Evolutionary conservation across 2,329 filamentous ascomycete genomes (phyloP), one percentile per base, ranked within the genome.

Genomic region (Penicillium hesseltinei): DNA sequence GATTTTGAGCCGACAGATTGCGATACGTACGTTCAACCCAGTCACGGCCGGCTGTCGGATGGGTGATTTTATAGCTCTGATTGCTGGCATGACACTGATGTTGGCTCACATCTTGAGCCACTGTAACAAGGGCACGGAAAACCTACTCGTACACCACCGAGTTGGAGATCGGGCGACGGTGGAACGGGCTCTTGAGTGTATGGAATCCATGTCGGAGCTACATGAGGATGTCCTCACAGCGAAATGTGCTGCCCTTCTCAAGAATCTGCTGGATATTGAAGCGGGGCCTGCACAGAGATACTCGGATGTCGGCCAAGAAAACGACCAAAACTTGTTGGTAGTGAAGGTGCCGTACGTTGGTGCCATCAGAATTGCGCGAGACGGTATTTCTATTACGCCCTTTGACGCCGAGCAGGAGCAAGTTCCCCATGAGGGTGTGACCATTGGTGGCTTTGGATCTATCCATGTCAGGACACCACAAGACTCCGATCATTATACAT

Each of bases 31-130:
- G 13, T 69, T 71, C 58, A 71, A 71, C 29, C 50, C 59, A 0
- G 64, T 69, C 9, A 64, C 69, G 5, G 68, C 62, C 47, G 70
- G 67, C 64, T 77, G 69, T 54, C 71, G 75, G 0, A 62, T 64
- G 0, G 62, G 73, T 17, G 76, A 79, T 59, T 75, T 78, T 55
- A 58, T 76, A n/a, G 71, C 72, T 4, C 64, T 78, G 5, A 62
- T 75, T 33, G 72, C 77, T 1, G 66, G 66, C 6, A 70, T 77
- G 58, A 74, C 75, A 4, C 65, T 79, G 4, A 54, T 73, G 4
- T 66, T 79, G 9, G 72, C 72, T 8, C 73, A 78, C 51, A 62
- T 77, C 21, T 70, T 75, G 59, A 61, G 63, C 31, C 69, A 72
- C 50, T 49, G 21, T 49, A 49, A 38, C 19, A 65, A 54, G 23